These are phyloP conservation scores for Pichia sp. DNA, from an alignment of 1,139 yeast species.

Conservation along the genomic window DNA sequence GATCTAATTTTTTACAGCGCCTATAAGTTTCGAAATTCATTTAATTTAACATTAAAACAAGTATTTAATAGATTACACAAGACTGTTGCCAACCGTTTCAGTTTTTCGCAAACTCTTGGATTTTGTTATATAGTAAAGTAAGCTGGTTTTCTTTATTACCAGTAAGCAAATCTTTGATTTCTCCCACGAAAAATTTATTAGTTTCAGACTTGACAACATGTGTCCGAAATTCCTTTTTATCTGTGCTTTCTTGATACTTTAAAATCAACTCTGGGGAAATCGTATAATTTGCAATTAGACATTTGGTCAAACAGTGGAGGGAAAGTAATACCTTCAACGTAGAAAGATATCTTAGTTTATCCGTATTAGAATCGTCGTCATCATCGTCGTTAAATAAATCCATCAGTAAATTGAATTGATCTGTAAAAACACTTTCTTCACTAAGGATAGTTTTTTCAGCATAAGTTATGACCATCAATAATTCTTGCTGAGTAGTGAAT, in stretches of 20 bases:
- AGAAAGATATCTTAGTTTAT: conserved; percentile 21
- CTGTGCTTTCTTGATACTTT: conserved; percentile 19
- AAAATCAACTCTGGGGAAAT: conserved; percentile 29
- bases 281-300: conserved; percentile 29
- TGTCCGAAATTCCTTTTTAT: conserved; percentile 12
- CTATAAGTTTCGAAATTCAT: too few relatives aligned
- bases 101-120: conserved; percentile 7
- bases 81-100: neutral
- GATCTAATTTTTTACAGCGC: too few relatives aligned
- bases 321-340: conserved; percentile 29
- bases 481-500: conserved; percentile 44
- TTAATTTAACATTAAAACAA: too few relatives aligned
- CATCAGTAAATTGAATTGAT: conserved; percentile 19
- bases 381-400: conserved; percentile 22
- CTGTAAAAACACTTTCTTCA: conserved; percentile 38
- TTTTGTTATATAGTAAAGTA: conserved; percentile 11
- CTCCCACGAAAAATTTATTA: conserved; percentile 9
- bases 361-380: conserved; percentile 17
- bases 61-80: too few relatives aligned
- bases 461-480: conserved; percentile 24
- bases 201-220: neutral
- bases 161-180: conserved; percentile 11
- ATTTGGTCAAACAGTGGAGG: conserved; percentile 27
- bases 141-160: conserved; percentile 5
- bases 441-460: conserved; percentile 29